A percentile compares a stretch with the other conserved stretches of the same genome.
phyloP scores from a whole-genome alignment of 1,284 basidiomycete species.

The Malassezia vespertilionis region DNA sequence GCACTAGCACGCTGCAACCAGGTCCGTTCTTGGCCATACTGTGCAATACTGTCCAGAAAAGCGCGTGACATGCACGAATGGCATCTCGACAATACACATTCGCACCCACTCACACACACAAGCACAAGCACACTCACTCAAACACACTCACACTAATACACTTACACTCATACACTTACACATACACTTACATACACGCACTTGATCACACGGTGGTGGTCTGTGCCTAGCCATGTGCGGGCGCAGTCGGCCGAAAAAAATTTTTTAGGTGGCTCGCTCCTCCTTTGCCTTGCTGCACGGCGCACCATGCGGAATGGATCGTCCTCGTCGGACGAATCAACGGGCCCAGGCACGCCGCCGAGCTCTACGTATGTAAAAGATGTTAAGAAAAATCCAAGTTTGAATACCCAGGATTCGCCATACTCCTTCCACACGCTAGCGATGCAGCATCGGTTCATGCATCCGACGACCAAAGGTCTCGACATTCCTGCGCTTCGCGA shows the following conservation, averaged over 20 bases:
- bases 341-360: constrained; percentile 15
- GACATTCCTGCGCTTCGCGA: constrained; percentile 77
- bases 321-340: constrained; percentile 9
- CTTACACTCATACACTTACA: too few species aligned
- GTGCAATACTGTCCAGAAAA: too few species aligned
- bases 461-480: constrained; percentile 61
- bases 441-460: constrained; percentile 69
- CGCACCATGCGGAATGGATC: constrained; percentile 8
- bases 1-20: too few species aligned
- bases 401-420: constrained; percentile 30
- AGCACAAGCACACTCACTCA: too few species aligned
- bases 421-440: constrained; percentile 68
- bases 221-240: too few species aligned
- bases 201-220: too few species aligned
- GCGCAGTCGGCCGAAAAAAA: constrained; percentile 2
- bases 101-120: too few species aligned
- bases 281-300: not conserved
- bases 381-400: not conserved
- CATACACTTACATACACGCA: too few species aligned
- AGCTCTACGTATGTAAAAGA: not conserved
- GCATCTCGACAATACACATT: too few species aligned
- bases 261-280: not conserved
- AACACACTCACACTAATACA: too few species aligned
- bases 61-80: too few species aligned
- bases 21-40: too few species aligned